phyloP scores from a whole-genome alignment of 2,329 filamentous ascomycete genomes.

The Aspergillus texensis region DNA sequence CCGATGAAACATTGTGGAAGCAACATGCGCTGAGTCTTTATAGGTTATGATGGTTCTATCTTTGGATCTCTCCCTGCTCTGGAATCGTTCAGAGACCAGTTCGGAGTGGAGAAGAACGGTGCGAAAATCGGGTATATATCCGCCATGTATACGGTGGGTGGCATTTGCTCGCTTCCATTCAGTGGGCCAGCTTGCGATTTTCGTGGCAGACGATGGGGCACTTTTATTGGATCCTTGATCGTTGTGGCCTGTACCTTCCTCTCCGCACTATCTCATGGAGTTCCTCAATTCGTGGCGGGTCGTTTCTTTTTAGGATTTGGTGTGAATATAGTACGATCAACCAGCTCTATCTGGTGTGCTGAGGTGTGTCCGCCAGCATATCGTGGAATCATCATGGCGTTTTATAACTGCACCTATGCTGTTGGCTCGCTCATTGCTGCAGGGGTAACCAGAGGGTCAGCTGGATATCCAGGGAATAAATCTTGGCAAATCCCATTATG shows the following conservation, averaged over 20 bases:
- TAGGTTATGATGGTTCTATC: constrained; percentile 53
- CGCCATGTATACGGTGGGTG: constrained; percentile 54
- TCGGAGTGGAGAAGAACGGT: constrained; percentile 45
- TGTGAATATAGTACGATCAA: constrained; percentile 61
- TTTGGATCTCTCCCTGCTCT: constrained; percentile 57
- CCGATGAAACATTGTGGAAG: rapidly evolving
- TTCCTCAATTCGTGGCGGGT: constrained; percentile 57
- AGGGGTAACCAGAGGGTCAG: constrained; percentile 56
- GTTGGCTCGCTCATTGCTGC: constrained; percentile 57
- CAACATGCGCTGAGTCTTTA: neutral
- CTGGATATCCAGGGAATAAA: constrained; percentile 38
- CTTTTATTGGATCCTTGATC: constrained; percentile 58
- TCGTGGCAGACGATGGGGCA: constrained; percentile 57
- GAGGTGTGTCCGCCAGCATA: constrained; percentile 66
- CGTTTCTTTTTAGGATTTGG: constrained; percentile 61
- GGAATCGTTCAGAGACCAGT: constrained; percentile 46
- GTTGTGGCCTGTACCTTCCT: constrained; percentile 55
- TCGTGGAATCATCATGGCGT: constrained; percentile 63
- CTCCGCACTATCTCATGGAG: constrained; percentile 27
- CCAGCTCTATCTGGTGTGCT: constrained; percentile 65
- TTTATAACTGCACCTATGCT: constrained; percentile 57
- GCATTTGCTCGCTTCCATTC: constrained; percentile 50
- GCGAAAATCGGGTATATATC: constrained; percentile 49
- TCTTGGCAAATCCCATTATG: constrained; percentile 64
- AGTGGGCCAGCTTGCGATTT: constrained; percentile 50